phyloP scores from a whole-genome alignment of 2,329 filamentous ascomycete genomes.

The Fonsecaea monophora region DNA sequence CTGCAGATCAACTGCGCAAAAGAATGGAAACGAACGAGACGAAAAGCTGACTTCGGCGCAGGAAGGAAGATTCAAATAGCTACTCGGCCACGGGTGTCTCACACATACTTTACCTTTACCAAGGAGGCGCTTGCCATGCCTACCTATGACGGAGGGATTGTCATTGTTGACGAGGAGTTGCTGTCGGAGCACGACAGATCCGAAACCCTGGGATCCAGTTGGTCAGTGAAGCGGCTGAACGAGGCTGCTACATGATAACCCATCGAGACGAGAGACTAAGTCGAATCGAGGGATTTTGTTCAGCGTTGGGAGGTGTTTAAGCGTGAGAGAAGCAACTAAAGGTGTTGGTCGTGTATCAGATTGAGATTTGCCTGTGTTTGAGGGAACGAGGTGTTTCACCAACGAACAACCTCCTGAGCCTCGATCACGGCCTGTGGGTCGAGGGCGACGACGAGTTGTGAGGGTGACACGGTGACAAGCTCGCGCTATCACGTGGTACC shows the following conservation, averaged over 20 bases:
- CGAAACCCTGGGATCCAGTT: conserved; percentile 16
- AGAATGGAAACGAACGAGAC: background rate
- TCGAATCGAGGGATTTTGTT: background rate
- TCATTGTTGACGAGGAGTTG: background rate
- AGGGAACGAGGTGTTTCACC: background rate
- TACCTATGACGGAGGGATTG: background rate
- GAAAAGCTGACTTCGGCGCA: background rate
- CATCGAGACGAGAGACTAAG: background rate
- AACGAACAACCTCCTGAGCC: conserved; percentile 5
- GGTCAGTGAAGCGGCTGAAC: background rate
- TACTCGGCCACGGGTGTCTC: background rate
- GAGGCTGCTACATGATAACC: background rate
- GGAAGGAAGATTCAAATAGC: background rate
- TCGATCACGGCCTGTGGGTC: background rate
- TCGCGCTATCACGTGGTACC: too few relatives aligned
- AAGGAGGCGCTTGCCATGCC: background rate
- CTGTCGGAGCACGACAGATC: conserved; percentile 17
- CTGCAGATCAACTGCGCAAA: background rate
- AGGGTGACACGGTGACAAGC: too few relatives aligned
- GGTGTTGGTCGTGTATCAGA: background rate
- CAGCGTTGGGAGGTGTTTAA: background rate
- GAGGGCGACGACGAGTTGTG: background rate
- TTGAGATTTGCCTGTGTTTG: background rate
- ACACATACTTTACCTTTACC: background rate
- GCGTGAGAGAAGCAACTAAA: background rate